Percentiles rank a stretch among this genome's conserved stretches.
Evolutionary conservation across 1,139 yeast genomes (phyloP).

Genomic region (Geotrichum citri-aurantii): DNA sequence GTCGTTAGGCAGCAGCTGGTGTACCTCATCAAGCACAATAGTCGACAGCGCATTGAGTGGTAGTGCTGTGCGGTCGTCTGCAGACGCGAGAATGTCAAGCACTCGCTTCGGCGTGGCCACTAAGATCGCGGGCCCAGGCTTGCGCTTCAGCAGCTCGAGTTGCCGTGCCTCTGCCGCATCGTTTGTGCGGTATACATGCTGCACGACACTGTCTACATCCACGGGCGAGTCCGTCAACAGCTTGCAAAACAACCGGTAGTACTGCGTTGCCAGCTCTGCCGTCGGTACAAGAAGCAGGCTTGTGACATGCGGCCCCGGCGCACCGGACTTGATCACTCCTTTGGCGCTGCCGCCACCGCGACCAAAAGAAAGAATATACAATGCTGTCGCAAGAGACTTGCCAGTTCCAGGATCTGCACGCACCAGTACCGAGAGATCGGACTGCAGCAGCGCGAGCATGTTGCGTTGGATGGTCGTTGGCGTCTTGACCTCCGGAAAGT

Average conservation of each 20-base stretch:
- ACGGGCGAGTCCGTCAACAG: slow-evolving; percentile 46
- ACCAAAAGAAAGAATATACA: slow-evolving; percentile 23
- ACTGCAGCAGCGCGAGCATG: slow-evolving; percentile 30
- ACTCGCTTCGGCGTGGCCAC: slow-evolving; percentile 86
- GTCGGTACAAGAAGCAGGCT: slow-evolving; percentile 68
- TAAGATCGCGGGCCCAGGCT: slow-evolving; percentile 69
- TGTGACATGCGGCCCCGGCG: slow-evolving; percentile 19
- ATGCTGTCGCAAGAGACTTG: slow-evolving; percentile 27
- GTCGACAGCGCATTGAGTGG: slow-evolving; percentile 23
- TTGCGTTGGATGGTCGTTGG: slow-evolving; percentile 33
- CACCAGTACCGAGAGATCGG: slow-evolving; percentile 31
- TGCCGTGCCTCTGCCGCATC: slow-evolving; percentile 67
- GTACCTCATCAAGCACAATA: slow-evolving; percentile 26
- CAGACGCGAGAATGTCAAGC: slow-evolving; percentile 56
- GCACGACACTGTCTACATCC: slow-evolving; percentile 37
- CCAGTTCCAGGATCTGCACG: slow-evolving; percentile 31
- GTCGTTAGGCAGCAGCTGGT: slow-evolving; percentile 19
- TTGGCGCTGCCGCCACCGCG: not conserved
- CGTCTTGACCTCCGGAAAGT: slow-evolving; percentile 18
- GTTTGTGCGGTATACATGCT: slow-evolving; percentile 70
- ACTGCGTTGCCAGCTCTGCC: slow-evolving; percentile 73
- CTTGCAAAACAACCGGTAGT: slow-evolving; percentile 39
- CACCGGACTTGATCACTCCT: not conserved
- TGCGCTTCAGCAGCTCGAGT: slow-evolving; percentile 55
- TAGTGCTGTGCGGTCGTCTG: slow-evolving; percentile 17